Conservation (phyloP, 345 rosid species). For the Heritiera littoralis region DNA sequence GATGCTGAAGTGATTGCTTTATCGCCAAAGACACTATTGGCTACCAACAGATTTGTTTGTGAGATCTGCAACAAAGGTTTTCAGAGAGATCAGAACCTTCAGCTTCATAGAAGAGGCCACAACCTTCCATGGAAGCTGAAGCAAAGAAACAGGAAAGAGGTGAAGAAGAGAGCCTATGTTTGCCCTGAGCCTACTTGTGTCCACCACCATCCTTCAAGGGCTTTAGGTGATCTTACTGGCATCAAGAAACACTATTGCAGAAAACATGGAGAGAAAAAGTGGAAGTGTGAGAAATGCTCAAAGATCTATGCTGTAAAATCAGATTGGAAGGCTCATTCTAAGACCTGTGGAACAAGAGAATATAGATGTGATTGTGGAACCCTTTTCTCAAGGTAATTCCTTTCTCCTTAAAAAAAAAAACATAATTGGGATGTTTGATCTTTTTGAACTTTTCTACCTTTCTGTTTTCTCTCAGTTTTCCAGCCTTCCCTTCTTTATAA, state of each 20-base stretch:
- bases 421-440: neutral
- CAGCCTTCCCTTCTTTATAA: conserved; percentile 19
- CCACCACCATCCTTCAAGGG: conserved; percentile 92
- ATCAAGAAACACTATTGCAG: conserved; percentile 92
- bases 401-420: neutral
- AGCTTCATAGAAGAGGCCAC: conserved; percentile 94
- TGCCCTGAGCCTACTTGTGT: conserved; percentile 84
- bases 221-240: conserved; percentile 93
- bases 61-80: conserved; percentile 97
- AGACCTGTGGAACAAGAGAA: conserved; percentile 93
- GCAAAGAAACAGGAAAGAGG: conserved; percentile 61
- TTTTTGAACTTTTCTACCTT: conserved; percentile 16
- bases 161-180: conserved; percentile 66
- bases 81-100: conserved; percentile 94
- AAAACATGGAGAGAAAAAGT: conserved; percentile 94
- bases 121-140: conserved; percentile 97
- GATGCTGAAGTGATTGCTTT: conserved; percentile 91
- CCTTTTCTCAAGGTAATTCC: conserved; percentile 75
- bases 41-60: conserved; percentile 88
- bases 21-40: conserved; percentile 80
- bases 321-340: conserved; percentile 96
- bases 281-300: conserved; percentile 94
- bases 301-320: conserved; percentile 96
- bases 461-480: conserved; percentile 22
- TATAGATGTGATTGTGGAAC: conserved; percentile 97